These are phyloP conservation scores for Nakaseomyces nivariensis DNA, from an alignment of 1,139 yeast species.

Conservation along the genomic window DNA sequence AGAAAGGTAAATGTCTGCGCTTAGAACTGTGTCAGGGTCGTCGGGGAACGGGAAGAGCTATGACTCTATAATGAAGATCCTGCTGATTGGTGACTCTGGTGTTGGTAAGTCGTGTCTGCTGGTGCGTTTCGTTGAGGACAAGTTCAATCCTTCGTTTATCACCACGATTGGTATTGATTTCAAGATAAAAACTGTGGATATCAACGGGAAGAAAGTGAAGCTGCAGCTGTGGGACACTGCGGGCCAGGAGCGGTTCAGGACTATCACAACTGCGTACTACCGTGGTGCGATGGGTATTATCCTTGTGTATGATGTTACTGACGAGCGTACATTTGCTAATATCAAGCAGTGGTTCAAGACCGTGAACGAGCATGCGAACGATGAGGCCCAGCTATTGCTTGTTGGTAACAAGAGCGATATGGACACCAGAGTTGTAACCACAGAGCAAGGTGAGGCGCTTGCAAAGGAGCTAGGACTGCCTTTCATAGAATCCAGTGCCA, in stretches of 20 bases:
- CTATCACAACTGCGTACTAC: constrained; percentile 95
- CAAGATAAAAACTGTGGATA: constrained; percentile 91
- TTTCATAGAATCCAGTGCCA: constrained; percentile 92
- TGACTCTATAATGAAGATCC: constrained; percentile 87
- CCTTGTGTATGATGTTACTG: constrained; percentile 91
- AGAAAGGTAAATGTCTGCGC: constrained; percentile 19
- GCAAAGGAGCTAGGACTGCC: constrained; percentile 87
- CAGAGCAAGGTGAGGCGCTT: constrained; percentile 81
- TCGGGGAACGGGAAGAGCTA: constrained; percentile 48
- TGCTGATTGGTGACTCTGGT: constrained; percentile 93
- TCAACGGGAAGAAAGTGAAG: constrained; percentile 86
- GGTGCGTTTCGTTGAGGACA: constrained; percentile 91
- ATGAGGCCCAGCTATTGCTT: constrained; percentile 84
- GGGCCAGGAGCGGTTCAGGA: constrained; percentile 96
- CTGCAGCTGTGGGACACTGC: constrained; percentile 99
- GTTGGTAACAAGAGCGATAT: constrained; percentile 91
- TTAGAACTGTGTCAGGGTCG: constrained; percentile 24
- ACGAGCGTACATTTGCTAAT: constrained; percentile 80
- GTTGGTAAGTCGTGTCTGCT: constrained; percentile 95
- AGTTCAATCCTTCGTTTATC: constrained; percentile 90
- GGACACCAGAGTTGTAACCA: constrained; percentile 65
- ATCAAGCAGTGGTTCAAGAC: constrained; percentile 88
- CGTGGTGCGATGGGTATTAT: constrained; percentile 99
- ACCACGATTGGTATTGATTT: constrained; percentile 97
- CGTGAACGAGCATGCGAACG: constrained; percentile 92